Conservation (phyloP, 2,329 filamentous ascomycete genomes). For the Microcera coccophila region DNA sequence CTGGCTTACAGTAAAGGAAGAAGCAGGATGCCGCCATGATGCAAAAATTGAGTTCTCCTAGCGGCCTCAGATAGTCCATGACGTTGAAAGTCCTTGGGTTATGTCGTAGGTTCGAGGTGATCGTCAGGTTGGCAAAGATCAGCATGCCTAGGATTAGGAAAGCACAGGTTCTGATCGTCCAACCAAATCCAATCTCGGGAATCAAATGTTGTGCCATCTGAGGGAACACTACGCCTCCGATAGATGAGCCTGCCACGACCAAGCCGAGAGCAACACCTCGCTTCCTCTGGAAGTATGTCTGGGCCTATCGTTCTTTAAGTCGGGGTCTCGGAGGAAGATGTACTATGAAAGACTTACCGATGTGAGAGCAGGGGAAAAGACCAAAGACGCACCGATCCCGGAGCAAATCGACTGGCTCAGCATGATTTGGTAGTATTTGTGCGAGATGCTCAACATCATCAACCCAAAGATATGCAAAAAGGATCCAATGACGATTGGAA, state of each 20-base stretch:
- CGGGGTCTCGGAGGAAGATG: background rate
- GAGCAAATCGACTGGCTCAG: constrained; percentile 21
- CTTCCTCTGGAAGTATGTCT: constrained; percentile 31
- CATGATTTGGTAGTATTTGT: constrained; percentile 30
- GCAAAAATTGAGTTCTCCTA: constrained; percentile 12
- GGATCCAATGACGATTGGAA: constrained; percentile 45
- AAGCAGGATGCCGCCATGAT: constrained; percentile 13
- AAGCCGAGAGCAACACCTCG: constrained; percentile 55
- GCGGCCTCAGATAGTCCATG: constrained; percentile 9
- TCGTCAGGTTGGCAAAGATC: constrained; percentile 16
- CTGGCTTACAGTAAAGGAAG: constrained; percentile 16
- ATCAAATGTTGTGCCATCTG: constrained; percentile 23
- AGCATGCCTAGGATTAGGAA: constrained; percentile 36
- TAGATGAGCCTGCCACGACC: constrained; percentile 53
- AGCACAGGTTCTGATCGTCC: constrained; percentile 55
- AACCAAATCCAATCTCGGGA: constrained; percentile 29
- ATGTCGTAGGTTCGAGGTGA: constrained; percentile 15
- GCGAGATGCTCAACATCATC: constrained; percentile 53
- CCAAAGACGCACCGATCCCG: constrained; percentile 13
- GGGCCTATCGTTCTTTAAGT: constrained; percentile 6
- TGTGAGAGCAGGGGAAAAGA: constrained; percentile 14
- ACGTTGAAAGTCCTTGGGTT: constrained; percentile 8
- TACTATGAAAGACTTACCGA: constrained; percentile 7
- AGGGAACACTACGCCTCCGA: constrained; percentile 49
- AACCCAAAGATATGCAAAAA: constrained; percentile 52